These are phyloP conservation scores for Aspergillus ostianus DNA, from an alignment of 495 filamentous ascomycete species.

Conservation along the genomic window DNA sequence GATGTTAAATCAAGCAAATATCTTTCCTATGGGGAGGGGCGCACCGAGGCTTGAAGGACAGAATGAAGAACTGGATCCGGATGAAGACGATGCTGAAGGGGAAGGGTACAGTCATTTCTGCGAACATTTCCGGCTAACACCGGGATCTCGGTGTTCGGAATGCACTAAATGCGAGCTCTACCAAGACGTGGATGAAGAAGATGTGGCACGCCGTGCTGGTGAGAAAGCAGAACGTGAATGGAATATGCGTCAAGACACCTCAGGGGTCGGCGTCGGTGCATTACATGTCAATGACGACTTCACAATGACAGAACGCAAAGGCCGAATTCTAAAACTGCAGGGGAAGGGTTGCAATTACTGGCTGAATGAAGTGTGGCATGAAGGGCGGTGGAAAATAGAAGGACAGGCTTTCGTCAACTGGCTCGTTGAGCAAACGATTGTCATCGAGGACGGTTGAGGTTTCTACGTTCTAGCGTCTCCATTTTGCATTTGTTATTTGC, in stretches of 20 bases:
- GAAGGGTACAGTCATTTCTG: constrained; percentile 91
- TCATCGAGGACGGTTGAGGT: constrained; percentile 35
- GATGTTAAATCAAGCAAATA: constrained; percentile 16
- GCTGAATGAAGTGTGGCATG: constrained; percentile 38
- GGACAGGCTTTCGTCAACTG: constrained; percentile 46
- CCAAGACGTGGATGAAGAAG: constrained; percentile 79
- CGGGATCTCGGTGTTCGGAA: constrained; percentile 67
- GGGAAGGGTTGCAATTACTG: constrained; percentile 36
- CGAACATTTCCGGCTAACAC: constrained; percentile 79
- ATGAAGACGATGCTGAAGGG: constrained; percentile 40
- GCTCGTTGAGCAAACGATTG: constrained; percentile 41
- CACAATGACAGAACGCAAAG: constrained; percentile 17
- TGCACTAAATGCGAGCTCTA: constrained; percentile 92
- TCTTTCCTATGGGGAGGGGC: constrained; percentile 11
- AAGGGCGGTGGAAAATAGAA: constrained; percentile 43
- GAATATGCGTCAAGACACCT: constrained; percentile 61
- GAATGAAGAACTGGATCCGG: constrained; percentile 17
- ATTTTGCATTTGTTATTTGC: neutral
- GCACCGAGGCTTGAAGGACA: constrained; percentile 8
- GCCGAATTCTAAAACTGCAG: constrained; percentile 19
- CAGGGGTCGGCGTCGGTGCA: constrained; percentile 19
- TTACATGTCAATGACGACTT: constrained; percentile 39
- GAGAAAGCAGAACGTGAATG: constrained; percentile 80
- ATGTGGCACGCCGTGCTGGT: constrained; percentile 69
- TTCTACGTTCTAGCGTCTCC: constrained; percentile 1